Percentiles rank a stretch among this genome's conserved stretches.
Conservation (phyloP, 192 early-diverging fungal genomes). For the Haplosporangium gracile region DNA sequence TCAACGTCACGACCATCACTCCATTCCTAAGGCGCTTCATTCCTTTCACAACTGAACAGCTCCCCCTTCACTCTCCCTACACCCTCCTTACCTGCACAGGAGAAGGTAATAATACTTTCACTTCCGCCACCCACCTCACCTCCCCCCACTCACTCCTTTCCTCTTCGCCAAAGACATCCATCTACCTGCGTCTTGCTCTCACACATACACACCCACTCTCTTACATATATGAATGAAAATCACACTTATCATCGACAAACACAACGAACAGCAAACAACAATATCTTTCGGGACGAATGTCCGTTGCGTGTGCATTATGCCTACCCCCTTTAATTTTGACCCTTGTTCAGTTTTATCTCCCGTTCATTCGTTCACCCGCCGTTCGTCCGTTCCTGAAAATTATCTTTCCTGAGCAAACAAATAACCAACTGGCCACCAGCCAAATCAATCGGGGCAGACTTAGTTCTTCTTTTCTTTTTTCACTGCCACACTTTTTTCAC, state of each 20-base stretch:
- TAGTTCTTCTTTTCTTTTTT: neutral
- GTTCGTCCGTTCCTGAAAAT: slow-evolving; percentile 4
- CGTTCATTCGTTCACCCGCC: too few species aligned
- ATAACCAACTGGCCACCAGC: neutral
- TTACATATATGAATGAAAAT: too few species aligned
- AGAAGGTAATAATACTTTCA: slow-evolving; percentile 7
- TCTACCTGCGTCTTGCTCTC: neutral
- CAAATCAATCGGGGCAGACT: neutral
- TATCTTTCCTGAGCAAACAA: neutral
- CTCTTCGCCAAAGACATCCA: neutral
- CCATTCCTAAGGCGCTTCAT: neutral
- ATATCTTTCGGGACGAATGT: too few species aligned
- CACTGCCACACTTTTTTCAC: neutral
- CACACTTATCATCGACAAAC: too few species aligned
- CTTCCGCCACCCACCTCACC: neutral
- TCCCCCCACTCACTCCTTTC: neutral
- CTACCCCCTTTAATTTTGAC: too few species aligned
- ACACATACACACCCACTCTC: too few species aligned
- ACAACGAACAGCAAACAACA: neutral
- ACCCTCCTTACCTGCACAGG: slow-evolving; percentile 8
- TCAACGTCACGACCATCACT: neutral
- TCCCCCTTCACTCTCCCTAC: slow-evolving; percentile 2
- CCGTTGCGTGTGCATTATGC: too few species aligned
- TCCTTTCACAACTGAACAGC: too few species aligned
- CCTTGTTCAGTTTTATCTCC: too few species aligned